Percentiles rank a stretch among this genome's conserved stretches.
Conservation (phyloP, 2,329 filamentous ascomycete genomes). For the Raffaelea deltoideospora region DNA sequence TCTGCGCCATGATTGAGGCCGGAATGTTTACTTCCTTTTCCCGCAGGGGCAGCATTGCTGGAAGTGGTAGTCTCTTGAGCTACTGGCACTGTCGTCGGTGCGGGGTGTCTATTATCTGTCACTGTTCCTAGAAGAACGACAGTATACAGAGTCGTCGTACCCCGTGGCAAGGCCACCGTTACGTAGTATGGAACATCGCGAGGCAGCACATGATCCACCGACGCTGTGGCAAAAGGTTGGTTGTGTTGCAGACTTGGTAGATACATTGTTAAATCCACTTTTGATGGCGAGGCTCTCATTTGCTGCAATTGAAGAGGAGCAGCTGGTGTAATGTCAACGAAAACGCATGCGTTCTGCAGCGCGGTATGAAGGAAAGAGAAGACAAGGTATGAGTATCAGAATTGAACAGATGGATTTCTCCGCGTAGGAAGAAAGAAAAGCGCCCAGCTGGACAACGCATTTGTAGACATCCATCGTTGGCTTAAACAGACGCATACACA, state of each 20-base stretch:
- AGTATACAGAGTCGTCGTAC: neutral
- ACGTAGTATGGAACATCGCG: constrained; percentile 1
- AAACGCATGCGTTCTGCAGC: too few species aligned
- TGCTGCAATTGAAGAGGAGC: too few species aligned
- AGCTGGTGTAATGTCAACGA: too few species aligned
- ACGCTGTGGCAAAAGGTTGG: neutral
- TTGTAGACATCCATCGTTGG: too few species aligned
- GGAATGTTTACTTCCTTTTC: neutral
- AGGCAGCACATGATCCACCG: neutral
- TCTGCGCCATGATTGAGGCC: neutral
- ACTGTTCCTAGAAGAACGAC: constrained; percentile 1
- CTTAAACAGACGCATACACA: too few species aligned
- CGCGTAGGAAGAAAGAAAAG: too few species aligned
- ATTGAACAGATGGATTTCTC: too few species aligned
- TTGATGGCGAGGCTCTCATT: too few species aligned
- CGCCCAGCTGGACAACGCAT: too few species aligned
- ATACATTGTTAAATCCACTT: neutral
- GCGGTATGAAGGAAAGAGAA: neutral
- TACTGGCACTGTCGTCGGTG: neutral
- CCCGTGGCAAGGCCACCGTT: constrained; percentile 1
- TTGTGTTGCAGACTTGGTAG: neutral
- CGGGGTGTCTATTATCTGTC: neutral
- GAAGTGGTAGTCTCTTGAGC: neutral
- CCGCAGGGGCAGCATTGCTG: neutral
- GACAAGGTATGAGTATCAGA: neutral